Conservation (phyloP, 2,329 filamentous ascomycete species). For the Fusarium poae region DNA sequence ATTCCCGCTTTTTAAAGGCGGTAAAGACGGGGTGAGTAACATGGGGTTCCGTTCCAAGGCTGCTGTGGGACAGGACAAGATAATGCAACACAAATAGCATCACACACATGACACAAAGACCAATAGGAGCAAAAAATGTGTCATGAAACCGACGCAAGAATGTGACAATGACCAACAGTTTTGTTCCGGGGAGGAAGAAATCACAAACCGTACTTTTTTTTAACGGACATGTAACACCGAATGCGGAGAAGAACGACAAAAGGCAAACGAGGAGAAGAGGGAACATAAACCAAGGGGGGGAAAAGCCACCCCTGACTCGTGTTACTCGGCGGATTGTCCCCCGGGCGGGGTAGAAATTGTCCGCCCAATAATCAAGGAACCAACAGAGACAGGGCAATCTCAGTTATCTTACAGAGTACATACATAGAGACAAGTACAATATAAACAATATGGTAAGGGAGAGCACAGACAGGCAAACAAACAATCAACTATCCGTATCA, state of each 20-base stretch:
- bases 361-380: not conserved
- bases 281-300: not conserved
- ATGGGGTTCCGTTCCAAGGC: not conserved
- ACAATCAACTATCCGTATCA: not conserved
- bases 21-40: not conserved
- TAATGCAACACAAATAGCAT: not conserved
- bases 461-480: not conserved
- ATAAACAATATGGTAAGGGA: not conserved
- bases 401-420: not conserved
- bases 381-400: not conserved
- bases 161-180: not conserved
- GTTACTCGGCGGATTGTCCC: not conserved
- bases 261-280: not conserved
- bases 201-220: not conserved
- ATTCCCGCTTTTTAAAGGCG: conserved; percentile 11
- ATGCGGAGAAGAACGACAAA: conserved; percentile 16
- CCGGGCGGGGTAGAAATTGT: not conserved
- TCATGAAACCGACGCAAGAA: conserved; percentile 1
- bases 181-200: not conserved
- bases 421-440: not conserved
- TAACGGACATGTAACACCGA: conserved; percentile 13
- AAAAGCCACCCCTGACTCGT: conserved; percentile 5
- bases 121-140: not conserved
- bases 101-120: not conserved
- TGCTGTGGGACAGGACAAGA: conserved; percentile 1